These are phyloP conservation scores for Cladosporium sp. DNA, from an alignment of 2,329 filamentous ascomycete genomes.

Conservation along the genomic window DNA sequence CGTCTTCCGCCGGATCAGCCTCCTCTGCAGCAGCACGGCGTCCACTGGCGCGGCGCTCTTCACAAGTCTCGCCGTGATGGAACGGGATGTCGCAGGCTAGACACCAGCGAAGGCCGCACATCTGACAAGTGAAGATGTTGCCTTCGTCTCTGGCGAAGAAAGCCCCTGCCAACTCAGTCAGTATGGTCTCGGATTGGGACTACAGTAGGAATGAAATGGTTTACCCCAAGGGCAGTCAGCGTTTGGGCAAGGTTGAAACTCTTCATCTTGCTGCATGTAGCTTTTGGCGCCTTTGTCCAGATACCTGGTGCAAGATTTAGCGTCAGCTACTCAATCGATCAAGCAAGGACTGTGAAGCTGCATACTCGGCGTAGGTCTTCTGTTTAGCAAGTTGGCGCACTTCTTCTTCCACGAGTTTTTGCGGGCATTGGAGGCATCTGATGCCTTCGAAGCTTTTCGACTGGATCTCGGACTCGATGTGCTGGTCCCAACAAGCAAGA, in stretches of 20 bases:
- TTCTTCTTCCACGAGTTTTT: slow-evolving; percentile 21
- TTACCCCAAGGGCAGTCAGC: slow-evolving; percentile 7
- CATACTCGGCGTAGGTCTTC: slow-evolving; percentile 20
- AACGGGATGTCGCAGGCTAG: slow-evolving; percentile 26
- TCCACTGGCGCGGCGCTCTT: slow-evolving; percentile 16
- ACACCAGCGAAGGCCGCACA: slow-evolving; percentile 27
- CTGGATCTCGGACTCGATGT: slow-evolving; percentile 18
- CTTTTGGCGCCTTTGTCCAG: slow-evolving; percentile 20
- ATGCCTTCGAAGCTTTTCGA: slow-evolving; percentile 10
- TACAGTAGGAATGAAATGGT: too few species aligned
- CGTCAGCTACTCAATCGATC: neutral
- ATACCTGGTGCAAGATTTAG: neutral
- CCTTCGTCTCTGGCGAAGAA: slow-evolving; percentile 25
- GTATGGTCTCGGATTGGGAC: neutral
- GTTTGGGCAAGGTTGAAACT: slow-evolving; percentile 10
- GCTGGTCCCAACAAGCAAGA: slow-evolving; percentile 25
- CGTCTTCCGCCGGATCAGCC: neutral
- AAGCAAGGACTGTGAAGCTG: neutral
- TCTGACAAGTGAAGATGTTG: slow-evolving; percentile 29
- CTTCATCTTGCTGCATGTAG: slow-evolving; percentile 2
- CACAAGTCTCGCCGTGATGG: slow-evolving; percentile 29
- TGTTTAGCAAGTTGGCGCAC: slow-evolving; percentile 18
- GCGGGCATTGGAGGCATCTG: slow-evolving; percentile 24
- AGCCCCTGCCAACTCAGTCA: slow-evolving; percentile 17
- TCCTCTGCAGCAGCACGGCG: neutral